Evolutionary conservation across 208 protist genomes (phyloP).

Genomic region (Acanthamoeba triangularis): DNA sequence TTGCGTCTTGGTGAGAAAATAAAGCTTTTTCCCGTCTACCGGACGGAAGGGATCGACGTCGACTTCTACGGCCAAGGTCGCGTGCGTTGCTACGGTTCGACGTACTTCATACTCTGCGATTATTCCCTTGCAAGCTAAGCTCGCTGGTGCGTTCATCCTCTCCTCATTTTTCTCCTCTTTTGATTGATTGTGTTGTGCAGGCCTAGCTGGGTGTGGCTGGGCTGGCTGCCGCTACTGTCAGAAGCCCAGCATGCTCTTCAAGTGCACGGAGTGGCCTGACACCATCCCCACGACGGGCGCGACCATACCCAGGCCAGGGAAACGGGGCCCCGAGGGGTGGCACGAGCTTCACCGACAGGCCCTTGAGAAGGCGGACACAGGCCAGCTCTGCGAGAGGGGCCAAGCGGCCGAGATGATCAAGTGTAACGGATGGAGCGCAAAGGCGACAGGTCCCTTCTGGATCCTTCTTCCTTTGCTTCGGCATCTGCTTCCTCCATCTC

Average conservation of each 20-base stretch:
- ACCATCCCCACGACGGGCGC: not conserved
- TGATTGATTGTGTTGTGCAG: not conserved
- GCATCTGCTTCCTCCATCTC: constrained; percentile 1
- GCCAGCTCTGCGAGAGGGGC: not conserved
- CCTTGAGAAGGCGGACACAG: not conserved
- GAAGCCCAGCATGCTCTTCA: not conserved
- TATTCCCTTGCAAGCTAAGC: not conserved
- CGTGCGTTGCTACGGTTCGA: not conserved
- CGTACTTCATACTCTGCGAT: not conserved
- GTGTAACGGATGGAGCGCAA: not conserved
- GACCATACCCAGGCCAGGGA: not conserved
- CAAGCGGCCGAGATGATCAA: not conserved
- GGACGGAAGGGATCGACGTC: not conserved
- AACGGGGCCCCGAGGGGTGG: not conserved
- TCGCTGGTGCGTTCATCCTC: not conserved
- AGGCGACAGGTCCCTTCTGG: not conserved
- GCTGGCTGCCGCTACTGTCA: not conserved
- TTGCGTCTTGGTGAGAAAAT: too few species aligned
- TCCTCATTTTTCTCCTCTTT: not conserved
- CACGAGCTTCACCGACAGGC: not conserved
- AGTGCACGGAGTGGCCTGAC: not conserved
- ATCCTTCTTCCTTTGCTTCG: constrained; percentile 14
- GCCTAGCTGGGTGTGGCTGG: not conserved
- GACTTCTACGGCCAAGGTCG: not conserved
- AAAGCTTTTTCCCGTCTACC: too few species aligned